Evolutionary conservation across 306 rosid genomes (phyloP), one percentile per base, ranked within the genome.

Genomic region (Fagus sylvatica): DNA sequence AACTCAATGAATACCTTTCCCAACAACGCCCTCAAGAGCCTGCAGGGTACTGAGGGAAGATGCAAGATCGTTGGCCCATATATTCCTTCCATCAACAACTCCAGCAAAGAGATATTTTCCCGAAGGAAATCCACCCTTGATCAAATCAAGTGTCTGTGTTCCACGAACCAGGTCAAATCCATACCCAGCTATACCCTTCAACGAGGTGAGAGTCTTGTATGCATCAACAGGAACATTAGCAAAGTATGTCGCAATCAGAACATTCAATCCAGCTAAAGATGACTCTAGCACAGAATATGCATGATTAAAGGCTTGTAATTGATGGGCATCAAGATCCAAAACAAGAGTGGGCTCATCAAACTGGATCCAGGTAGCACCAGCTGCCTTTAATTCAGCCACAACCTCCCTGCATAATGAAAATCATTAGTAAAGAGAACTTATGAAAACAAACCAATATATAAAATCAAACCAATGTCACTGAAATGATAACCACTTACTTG

Each of bases 151-250:
- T 74, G 94, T 89, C 89, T 93, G 84, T 66, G 87, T 73, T 79
- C 97, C 97, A 48, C 96, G 93, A 73, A 93, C 93, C 79, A 93
- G 85, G 85, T 89, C 97, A 83, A 93, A 93, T 28, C 96, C 94
- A 79, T 81, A 90, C 53, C 88, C 94, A 73, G 88, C 68, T 30
- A 90, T 93, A 80, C 90, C 93, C 86, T 89, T 93, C 85, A 93
- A 86, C 80, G 93, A 83, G 72, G 89, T 85, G 15, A 93, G 87
- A 57, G 91, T 89, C 78, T 78, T 87, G 91, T 83, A 93, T 56
- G 93, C 92, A 48, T 86, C 91, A 36, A 90, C 86, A 53, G 93
- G 85, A 67, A 92, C 82, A 80, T 92, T 93, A 76, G 97, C 91
- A 81, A 90, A 92, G 81, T 92, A 92, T 72, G 97, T 89, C 81